phyloP scores from a whole-genome alignment of 1,139 yeast species.

The Pichia sp. region DNA sequence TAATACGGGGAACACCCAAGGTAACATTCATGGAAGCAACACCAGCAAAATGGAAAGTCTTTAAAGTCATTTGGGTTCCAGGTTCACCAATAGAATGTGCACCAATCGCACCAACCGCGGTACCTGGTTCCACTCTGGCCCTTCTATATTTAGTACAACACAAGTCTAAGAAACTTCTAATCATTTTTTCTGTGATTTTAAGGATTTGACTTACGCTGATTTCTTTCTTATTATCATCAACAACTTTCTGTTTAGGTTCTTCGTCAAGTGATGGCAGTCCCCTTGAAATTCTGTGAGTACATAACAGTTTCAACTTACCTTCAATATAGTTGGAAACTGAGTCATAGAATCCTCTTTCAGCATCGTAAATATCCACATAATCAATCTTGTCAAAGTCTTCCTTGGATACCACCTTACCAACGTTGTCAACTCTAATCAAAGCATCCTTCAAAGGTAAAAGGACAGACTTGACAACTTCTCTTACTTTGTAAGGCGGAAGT shows the following conservation, averaged over 20 bases:
- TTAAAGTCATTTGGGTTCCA: conserved; percentile 98
- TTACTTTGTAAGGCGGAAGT: conserved; percentile 68
- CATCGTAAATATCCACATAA: conserved; percentile 75
- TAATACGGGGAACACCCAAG: conserved; percentile 98
- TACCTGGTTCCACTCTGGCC: conserved; percentile 97
- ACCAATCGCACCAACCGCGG: conserved; percentile 99
- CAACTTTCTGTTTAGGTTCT: conserved; percentile 40
- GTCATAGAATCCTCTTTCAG: conserved; percentile 76
- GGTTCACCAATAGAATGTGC: conserved; percentile 99
- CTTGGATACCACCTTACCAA: conserved; percentile 52
- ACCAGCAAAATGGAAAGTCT: conserved; percentile 99
- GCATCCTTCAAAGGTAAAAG: conserved; percentile 58
- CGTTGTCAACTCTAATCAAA: conserved; percentile 65
- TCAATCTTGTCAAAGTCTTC: conserved; percentile 47
- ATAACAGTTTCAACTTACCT: conserved; percentile 55
- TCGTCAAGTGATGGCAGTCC: conserved; percentile 41
- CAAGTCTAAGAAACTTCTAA: conserved; percentile 66
- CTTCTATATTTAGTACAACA: conserved; percentile 79
- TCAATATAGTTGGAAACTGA: conserved; percentile 63
- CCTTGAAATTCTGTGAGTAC: conserved; percentile 52
- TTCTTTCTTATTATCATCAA: conserved; percentile 31
- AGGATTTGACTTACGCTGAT: conserved; percentile 67
- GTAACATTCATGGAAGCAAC: conserved; percentile 98
- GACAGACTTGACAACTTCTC: conserved; percentile 49
- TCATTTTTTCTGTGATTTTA: conserved; percentile 60